Conservation (phyloP, 805 yeast genomes). For the Phaffomyces opuntiae region DNA sequence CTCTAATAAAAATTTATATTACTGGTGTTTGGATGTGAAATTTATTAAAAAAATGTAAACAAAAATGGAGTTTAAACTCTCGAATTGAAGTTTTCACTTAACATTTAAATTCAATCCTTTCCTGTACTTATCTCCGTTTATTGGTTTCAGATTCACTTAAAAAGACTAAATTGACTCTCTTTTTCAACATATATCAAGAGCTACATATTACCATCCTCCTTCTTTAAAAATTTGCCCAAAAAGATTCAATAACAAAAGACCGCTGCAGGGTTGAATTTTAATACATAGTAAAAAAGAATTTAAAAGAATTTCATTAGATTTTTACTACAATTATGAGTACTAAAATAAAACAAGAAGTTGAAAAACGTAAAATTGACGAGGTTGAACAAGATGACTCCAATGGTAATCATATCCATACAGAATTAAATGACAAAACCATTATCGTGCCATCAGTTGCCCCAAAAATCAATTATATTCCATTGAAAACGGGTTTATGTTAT, state of each 20-base stretch:
- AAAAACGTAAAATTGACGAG: constrained; percentile 20
- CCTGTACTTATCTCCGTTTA: too few relatives aligned
- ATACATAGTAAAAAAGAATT: not conserved
- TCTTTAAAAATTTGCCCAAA: too few relatives aligned
- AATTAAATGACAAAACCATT: constrained; percentile 25
- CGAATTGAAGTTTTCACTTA: not conserved
- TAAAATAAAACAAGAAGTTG: constrained; percentile 7
- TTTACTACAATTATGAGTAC: not conserved
- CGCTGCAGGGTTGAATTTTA: too few relatives aligned
- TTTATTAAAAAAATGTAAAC: not conserved
- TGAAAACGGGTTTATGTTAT: constrained; percentile 90
- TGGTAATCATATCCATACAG: constrained; percentile 1
- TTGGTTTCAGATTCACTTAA: too few relatives aligned
- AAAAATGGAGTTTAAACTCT: not conserved
- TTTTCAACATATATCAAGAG: too few relatives aligned
- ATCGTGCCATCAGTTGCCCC: constrained; percentile 59
- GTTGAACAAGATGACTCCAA: constrained; percentile 13
- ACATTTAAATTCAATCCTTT: too few relatives aligned
- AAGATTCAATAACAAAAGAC: too few relatives aligned
- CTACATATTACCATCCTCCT: too few relatives aligned
- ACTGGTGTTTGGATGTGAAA: constrained; percentile 3
- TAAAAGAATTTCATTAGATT: not conserved
- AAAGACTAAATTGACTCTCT: too few relatives aligned
- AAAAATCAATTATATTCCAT: constrained; percentile 59
- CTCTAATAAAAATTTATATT: not conserved